Conservation (phyloP, 176 grass and related monocot species). For the Raddia distichophylla region DNA sequence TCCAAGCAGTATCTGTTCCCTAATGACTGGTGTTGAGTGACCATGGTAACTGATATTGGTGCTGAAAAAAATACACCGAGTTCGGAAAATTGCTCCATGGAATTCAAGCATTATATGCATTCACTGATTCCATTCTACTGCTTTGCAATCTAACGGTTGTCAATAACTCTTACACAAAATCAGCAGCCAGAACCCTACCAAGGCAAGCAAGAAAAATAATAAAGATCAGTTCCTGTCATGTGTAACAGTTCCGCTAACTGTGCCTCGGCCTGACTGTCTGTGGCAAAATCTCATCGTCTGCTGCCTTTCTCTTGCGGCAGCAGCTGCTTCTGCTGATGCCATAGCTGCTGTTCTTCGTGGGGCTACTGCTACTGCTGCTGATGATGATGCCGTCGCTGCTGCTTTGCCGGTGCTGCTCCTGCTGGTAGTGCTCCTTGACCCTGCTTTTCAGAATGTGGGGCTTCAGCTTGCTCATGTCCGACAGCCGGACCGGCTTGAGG, state of each 20-base stretch:
- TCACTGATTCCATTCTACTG: neutral
- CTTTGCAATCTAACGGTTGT: constrained; percentile 28
- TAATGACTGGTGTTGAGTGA: too few relatives aligned
- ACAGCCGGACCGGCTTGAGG: constrained; percentile 86
- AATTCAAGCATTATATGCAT: constrained; percentile 3
- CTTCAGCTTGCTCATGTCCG: constrained; percentile 90
- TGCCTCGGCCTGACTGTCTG: constrained; percentile 64
- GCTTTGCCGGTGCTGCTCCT: constrained; percentile 51
- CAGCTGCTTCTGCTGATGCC: constrained; percentile 16
- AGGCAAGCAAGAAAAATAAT: neutral
- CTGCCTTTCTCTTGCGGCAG: constrained; percentile 69
- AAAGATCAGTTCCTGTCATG: constrained; percentile 2
- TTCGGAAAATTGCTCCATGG: neutral
- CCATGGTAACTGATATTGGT: too few relatives aligned
- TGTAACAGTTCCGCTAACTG: constrained; percentile 28
- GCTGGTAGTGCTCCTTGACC: constrained; percentile 57
- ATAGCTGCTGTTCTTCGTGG: constrained; percentile 26
- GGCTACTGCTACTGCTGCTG: constrained; percentile 24
- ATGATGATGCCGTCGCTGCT: constrained; percentile 24
- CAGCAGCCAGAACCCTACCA: constrained; percentile 25
- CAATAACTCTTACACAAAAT: constrained; percentile 33
- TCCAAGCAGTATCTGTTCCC: too few relatives aligned
- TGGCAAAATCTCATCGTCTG: constrained; percentile 51
- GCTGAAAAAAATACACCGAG: too few relatives aligned
- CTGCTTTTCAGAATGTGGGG: constrained; percentile 80